Evolutionary conservation across 495 filamentous ascomycete species (phyloP).

Genomic region (Tetracladium marchalianum): DNA sequence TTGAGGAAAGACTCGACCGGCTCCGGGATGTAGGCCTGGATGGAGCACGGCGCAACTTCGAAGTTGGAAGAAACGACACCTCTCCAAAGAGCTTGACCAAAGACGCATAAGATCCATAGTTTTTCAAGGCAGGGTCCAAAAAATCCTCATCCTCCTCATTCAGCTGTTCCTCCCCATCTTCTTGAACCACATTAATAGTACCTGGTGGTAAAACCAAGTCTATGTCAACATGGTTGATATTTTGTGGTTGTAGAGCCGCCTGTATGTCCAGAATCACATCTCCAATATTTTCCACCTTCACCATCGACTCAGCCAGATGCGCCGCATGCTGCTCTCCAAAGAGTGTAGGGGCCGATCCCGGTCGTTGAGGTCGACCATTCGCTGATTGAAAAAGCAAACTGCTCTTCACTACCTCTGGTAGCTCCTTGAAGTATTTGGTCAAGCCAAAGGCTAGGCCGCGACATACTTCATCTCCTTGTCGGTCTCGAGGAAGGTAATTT

Average conservation of each 20-base stretch:
- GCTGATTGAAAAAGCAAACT: constrained; percentile 40
- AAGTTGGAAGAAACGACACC: constrained; percentile 79
- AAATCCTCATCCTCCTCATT: constrained; percentile 49
- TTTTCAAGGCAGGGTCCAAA: constrained; percentile 45
- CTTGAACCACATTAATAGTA: constrained; percentile 49
- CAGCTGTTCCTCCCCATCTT: constrained; percentile 39
- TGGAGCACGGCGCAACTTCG: constrained; percentile 75
- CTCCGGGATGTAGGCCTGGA: constrained; percentile 74
- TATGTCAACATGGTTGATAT: constrained; percentile 73
- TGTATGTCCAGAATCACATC: constrained; percentile 65
- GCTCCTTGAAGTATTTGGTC: constrained; percentile 84
- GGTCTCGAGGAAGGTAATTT: constrained; percentile 81
- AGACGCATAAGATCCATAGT: constrained; percentile 65
- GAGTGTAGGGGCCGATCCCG: constrained; percentile 50
- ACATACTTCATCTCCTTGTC: constrained; percentile 85
- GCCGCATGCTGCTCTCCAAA: constrained; percentile 93
- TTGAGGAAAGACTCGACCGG: constrained; percentile 62
- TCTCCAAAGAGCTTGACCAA: constrained; percentile 71
- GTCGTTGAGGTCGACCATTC: constrained; percentile 34
- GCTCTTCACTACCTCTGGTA: constrained; percentile 67
- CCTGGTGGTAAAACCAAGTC: constrained; percentile 77
- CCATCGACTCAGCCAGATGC: constrained; percentile 74
- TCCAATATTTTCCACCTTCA: constrained; percentile 59
- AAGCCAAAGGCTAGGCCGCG: constrained; percentile 84
- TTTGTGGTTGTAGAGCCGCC: constrained; percentile 64